Evolutionary conservation across 331 rosid genomes (phyloP).

Genomic region (Malus hybrid): DNA sequence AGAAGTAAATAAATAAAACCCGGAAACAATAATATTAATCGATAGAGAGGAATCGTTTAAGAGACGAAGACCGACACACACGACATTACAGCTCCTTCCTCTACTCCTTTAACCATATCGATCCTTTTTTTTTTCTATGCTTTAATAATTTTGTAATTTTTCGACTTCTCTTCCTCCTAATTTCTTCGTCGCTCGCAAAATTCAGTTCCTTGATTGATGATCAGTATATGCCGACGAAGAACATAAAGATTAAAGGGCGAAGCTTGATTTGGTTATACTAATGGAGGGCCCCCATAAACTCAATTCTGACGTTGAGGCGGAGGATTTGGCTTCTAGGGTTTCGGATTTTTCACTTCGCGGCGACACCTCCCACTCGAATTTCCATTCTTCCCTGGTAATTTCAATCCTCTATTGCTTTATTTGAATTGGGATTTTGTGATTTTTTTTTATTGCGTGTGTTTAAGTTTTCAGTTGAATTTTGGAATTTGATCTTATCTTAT

Average conservation of each 20-base stretch:
- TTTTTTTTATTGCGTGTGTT: background rate
- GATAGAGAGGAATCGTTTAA: background rate
- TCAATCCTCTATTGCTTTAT: background rate
- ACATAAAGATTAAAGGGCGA: background rate
- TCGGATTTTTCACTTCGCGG: constrained; percentile 28
- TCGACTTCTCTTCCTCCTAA: background rate
- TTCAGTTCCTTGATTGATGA: background rate
- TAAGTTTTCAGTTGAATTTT: background rate
- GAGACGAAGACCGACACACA: constrained; percentile 4
- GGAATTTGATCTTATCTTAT: background rate
- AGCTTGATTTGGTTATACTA: constrained; percentile 11
- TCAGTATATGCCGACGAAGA: background rate
- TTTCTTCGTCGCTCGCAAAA: background rate
- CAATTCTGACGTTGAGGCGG: constrained; percentile 30
- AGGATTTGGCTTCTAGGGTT: constrained; percentile 32
- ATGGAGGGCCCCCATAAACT: constrained; percentile 44
- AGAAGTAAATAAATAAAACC: background rate
- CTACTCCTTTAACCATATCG: too few species aligned
- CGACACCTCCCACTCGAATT: constrained; percentile 8
- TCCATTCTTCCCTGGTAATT: constrained; percentile 45
- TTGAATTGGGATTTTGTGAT: background rate
- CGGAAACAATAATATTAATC: background rate
- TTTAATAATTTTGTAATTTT: too few species aligned
- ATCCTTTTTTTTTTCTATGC: background rate
- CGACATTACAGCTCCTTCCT: constrained; percentile 1